A percentile compares a stretch with the other conserved stretches of the same genome.
Conservation (phyloP, 2,329 filamentous ascomycete species). For the Penicillium sp. region DNA sequence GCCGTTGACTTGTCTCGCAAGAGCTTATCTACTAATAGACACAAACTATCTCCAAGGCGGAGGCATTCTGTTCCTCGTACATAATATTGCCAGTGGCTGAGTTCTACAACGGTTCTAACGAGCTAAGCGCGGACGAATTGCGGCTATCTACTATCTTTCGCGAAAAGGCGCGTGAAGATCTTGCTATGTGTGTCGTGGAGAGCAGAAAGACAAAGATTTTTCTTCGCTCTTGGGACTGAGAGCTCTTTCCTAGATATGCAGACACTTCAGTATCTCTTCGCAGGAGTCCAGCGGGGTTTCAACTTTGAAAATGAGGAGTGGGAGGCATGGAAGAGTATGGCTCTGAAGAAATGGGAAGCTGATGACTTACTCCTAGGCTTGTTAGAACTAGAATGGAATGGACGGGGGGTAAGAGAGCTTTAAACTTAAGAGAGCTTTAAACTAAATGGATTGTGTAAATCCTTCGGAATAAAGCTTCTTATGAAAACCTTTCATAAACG, state of each 20-base stretch:
- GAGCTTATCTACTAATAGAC: too few species aligned
- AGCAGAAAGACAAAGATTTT: slow-evolving; percentile 4
- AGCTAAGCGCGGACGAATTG: slow-evolving; percentile 1
- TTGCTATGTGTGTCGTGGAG: slow-evolving; percentile 24
- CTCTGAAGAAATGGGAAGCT: slow-evolving; percentile 1
- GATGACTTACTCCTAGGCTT: not conserved
- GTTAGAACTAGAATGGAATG: not conserved
- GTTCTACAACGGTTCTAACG: slow-evolving; percentile 4
- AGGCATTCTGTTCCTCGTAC: not conserved
- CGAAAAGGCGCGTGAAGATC: slow-evolving; percentile 4
- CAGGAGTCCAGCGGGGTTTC: not conserved
- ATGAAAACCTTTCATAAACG: too few species aligned
- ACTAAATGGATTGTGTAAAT: not conserved
- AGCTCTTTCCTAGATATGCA: slow-evolving; percentile 3
- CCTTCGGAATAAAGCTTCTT: too few species aligned
- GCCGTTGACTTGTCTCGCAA: too few species aligned
- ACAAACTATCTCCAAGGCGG: not conserved
- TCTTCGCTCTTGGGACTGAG: slow-evolving; percentile 3
- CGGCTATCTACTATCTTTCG: slow-evolving; percentile 1
- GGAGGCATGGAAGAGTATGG: slow-evolving; percentile 2
- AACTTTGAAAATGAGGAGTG: not conserved
- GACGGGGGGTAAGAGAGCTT: too few species aligned
- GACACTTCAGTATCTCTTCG: not conserved
- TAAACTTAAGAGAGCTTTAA: not conserved
- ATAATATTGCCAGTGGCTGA: slow-evolving; percentile 3